These are phyloP conservation scores for Exophiala viscosa DNA, from an alignment of 2,329 filamentous ascomycete genomes.

Conservation along the genomic window DNA sequence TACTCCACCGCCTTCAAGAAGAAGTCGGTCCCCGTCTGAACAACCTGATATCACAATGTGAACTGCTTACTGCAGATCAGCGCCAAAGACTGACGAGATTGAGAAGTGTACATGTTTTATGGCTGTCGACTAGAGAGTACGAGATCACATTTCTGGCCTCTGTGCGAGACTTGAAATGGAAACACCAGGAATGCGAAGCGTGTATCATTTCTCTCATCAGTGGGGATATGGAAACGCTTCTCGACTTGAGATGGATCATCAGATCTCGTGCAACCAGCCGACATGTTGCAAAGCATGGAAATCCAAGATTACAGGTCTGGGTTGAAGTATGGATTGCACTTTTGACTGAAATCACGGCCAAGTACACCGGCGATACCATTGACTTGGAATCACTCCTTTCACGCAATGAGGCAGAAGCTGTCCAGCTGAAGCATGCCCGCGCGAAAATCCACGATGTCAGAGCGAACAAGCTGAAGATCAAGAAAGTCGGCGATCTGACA, in stretches of 20 bases:
- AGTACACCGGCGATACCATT: conserved; percentile 3
- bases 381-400: conserved; percentile 9
- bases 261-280: conserved; percentile 13
- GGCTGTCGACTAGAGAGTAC: conserved; percentile 28
- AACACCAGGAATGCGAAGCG: conserved; percentile 36
- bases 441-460: conserved; percentile 9
- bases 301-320: conserved; percentile 18
- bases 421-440: conserved; percentile 10
- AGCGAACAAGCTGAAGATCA: conserved; percentile 6
- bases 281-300: conserved; percentile 15
- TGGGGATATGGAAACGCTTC: conserved; percentile 28
- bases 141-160: conserved; percentile 9
- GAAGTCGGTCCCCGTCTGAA: conserved; percentile 27
- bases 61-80: conserved; percentile 19
- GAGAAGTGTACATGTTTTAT: conserved; percentile 33
- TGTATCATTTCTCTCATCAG: conserved; percentile 38
- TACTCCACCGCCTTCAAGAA: conserved; percentile 22
- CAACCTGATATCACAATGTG: conserved; percentile 15
- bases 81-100: conserved; percentile 29
- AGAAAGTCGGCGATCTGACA: not conserved
- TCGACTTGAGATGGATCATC: conserved; percentile 31
- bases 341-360: not conserved
- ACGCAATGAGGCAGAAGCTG: conserved; percentile 8
- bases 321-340: conserved; percentile 16
- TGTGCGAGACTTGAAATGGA: conserved; percentile 18